These are phyloP conservation scores for Trichoderma reesei DNA, from an alignment of 495 filamentous ascomycete genomes.

Conservation along the genomic window DNA sequence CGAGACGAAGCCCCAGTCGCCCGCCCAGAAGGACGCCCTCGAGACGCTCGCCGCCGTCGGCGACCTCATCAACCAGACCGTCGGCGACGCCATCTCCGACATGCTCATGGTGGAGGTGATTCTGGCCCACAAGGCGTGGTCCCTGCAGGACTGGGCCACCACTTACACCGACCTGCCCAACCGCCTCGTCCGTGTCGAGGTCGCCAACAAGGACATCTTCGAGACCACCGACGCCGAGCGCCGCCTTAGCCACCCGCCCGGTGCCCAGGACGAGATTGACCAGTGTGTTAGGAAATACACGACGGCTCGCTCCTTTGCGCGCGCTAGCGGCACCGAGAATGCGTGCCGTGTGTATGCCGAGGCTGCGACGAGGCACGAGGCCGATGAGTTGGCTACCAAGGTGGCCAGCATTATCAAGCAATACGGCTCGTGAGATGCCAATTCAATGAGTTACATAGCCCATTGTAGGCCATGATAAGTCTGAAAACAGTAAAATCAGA, in stretches of 20 bases:
- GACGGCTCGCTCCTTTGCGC: conserved; percentile 79
- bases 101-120: conserved; percentile 94
- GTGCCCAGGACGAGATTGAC: conserved; percentile 78
- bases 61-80: conserved; percentile 93
- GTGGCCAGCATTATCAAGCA: conserved; percentile 61
- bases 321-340: conserved; percentile 92
- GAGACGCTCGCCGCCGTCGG: conserved; percentile 71
- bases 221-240: conserved; percentile 86
- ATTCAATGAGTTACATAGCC: background rate
- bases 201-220: conserved; percentile 78
- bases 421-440: conserved; percentile 14
- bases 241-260: conserved; percentile 65
- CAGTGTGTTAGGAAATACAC: conserved; percentile 80
- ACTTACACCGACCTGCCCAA: conserved; percentile 97
- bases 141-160: conserved; percentile 77
- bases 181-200: conserved; percentile 84
- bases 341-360: conserved; percentile 96
- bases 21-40: conserved; percentile 77
- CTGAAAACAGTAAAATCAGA: background rate
- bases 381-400: conserved; percentile 75
- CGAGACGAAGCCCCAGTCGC: conserved; percentile 72
- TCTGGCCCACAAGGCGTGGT: conserved; percentile 90
- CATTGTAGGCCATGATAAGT: background rate
- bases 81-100: conserved; percentile 92
- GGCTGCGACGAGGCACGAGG: conserved; percentile 73